Evolutionary conservation across 2,329 filamentous ascomycete genomes (phyloP).

Genomic region (Acrocalymma vagum): DNA sequence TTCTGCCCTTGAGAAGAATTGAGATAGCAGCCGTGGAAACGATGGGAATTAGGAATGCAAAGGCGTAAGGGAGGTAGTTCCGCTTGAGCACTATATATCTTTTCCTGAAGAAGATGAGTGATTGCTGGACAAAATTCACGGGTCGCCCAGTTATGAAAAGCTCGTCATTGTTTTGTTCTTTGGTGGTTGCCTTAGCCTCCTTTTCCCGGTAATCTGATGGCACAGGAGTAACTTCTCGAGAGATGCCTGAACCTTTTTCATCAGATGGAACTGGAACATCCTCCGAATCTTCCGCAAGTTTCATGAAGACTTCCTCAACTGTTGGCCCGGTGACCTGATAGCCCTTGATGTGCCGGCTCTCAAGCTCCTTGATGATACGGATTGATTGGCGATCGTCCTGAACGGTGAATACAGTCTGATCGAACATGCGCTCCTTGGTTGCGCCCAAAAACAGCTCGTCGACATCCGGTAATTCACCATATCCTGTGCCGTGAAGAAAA

Average conservation of each 20-base stretch:
- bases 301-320: constrained; percentile 88
- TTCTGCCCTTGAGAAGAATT: constrained; percentile 70
- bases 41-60: constrained; percentile 78
- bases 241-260: neutral
- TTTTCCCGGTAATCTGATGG: constrained; percentile 30
- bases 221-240: constrained; percentile 3
- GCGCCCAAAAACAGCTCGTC: constrained; percentile 19
- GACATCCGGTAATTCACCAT: constrained; percentile 16
- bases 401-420: constrained; percentile 77
- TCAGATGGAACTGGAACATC: constrained; percentile 4
- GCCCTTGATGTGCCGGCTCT: constrained; percentile 70
- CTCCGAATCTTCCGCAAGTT: constrained; percentile 73
- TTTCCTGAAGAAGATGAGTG: constrained; percentile 77
- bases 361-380: constrained; percentile 72
- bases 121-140: constrained; percentile 73
- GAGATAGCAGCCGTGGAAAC: constrained; percentile 78
- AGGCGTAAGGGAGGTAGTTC: constrained; percentile 77
- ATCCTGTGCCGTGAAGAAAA: constrained; percentile 44
- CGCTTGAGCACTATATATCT: constrained; percentile 75
- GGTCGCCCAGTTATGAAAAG: constrained; percentile 70
- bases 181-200: constrained; percentile 6
- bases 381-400: constrained; percentile 73
- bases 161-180: constrained; percentile 10
- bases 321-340: constrained; percentile 88
- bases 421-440: constrained; percentile 50